Evolutionary conservation across 768 basidiomycete genomes (phyloP).

Genomic region (Russula olivacea): DNA sequence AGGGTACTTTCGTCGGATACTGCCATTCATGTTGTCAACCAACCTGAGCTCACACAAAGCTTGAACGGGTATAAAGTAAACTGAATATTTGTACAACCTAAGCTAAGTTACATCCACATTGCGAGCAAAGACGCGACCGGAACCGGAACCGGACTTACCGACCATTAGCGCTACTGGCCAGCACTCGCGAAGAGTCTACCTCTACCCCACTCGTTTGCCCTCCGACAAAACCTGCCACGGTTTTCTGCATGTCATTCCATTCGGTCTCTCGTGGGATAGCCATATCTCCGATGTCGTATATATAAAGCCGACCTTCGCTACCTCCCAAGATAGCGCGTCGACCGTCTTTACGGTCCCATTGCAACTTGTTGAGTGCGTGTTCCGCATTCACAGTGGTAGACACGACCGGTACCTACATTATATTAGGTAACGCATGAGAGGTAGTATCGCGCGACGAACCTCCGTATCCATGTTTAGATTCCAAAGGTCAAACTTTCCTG

Average conservation of each 20-base stretch:
- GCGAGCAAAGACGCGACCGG: background rate
- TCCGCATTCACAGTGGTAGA: conserved; percentile 75
- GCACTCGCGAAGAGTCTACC: conserved; percentile 30
- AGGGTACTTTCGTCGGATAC: too few species aligned
- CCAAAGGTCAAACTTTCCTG: conserved; percentile 95
- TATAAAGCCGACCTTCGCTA: conserved; percentile 86
- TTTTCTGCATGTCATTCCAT: conserved; percentile 91
- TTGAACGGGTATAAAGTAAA: conserved; percentile 15
- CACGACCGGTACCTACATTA: conserved; percentile 77
- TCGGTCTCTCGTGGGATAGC: conserved; percentile 83
- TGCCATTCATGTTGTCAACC: too few species aligned
- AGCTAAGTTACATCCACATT: background rate
- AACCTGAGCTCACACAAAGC: background rate
- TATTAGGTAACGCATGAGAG: conserved; percentile 1
- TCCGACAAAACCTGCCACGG: conserved; percentile 59
- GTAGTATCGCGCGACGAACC: conserved; percentile 43
- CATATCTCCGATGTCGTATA: conserved; percentile 94
- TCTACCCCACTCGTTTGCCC: conserved; percentile 38
- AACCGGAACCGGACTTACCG: conserved; percentile 25
- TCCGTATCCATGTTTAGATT: conserved; percentile 96
- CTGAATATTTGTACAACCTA: conserved; percentile 10
- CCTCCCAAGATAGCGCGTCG: conserved; percentile 85
- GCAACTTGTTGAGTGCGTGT: conserved; percentile 88
- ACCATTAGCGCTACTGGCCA: conserved; percentile 29
- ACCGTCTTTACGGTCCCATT: conserved; percentile 93